Percentiles rank a stretch among this genome's conserved stretches.
Conservation (phyloP, 129 eudicot species). For the carrot (Daucus carota) region DNA sequence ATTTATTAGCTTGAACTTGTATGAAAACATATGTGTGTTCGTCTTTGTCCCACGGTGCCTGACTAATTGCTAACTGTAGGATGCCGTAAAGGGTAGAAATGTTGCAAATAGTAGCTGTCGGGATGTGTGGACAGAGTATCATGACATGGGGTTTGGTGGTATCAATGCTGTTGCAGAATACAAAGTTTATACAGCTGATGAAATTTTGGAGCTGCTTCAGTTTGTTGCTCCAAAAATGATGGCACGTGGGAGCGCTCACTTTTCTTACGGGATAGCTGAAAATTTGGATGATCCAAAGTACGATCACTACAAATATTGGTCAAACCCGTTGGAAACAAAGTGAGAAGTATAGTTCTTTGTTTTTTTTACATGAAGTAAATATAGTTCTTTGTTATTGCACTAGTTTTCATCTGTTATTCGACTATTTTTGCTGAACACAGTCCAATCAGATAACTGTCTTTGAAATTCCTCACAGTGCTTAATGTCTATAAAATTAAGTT, state of each 20-base stretch:
- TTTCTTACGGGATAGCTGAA: slow-evolving; percentile 85
- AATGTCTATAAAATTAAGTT: not conserved
- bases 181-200: slow-evolving; percentile 80
- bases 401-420: not conserved
- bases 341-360: slow-evolving; percentile 23
- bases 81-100: slow-evolving; percentile 82
- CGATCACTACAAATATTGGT: slow-evolving; percentile 81
- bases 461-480: not conserved
- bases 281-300: slow-evolving; percentile 85
- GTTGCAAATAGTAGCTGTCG: slow-evolving; percentile 66
- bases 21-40: not conserved
- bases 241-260: slow-evolving; percentile 83
- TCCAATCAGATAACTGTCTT: not conserved
- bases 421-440: not conserved
- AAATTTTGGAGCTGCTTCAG: slow-evolving; percentile 56
- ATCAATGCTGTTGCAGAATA: slow-evolving; percentile 83
- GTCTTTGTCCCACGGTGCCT: not conserved
- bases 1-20: not conserved
- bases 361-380: not conserved
- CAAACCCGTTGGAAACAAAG: slow-evolving; percentile 97
- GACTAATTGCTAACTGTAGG: slow-evolving; percentile 35
- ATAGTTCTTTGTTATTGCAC: not conserved
- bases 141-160: slow-evolving; percentile 90
- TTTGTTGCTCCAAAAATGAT: slow-evolving; percentile 97
- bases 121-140: slow-evolving; percentile 94